Base-by-base conservation (phyloP, 2,329 filamentous ascomycete genomes). In the Talaromyces sp. region DNA sequence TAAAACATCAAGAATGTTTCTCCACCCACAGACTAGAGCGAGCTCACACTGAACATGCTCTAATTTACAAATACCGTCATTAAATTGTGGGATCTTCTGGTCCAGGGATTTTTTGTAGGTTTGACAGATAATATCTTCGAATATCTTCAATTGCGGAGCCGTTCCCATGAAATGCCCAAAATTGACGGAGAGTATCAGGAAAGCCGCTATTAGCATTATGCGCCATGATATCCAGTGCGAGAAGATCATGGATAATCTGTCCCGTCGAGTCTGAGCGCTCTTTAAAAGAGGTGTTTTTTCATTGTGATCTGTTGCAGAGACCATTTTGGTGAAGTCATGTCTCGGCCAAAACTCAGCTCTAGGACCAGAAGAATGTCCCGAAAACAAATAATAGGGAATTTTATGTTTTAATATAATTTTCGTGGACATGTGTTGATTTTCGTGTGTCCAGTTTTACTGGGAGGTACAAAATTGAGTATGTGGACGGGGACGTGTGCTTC, bases 31-130 rank as follows among this genome's bases (percentile, higher is more conserved):
- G 7, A 73, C 43, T 11, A 72, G 52, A 17, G 71, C 71, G 53
- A 72, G 55, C 55, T 73, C 70, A n/a, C 63, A 67, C 54, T 73
- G 71, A 9, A 73, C 69, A 17, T 58, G 58, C 27, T 70, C 70
- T 8, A 69, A 67, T 64, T 73, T 73, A 50, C 71, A 73, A 29
- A 58, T 32, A 9, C 58, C 58, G 0, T 61, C 62, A 49, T 57
- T 11, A 6, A 58, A 27, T 59, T 29, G 14, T 4, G 14, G 1
- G 17, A 4, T 17, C 32, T 26, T 21, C 27, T 55, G 21, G 26
- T 49, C 24, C 14, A 61, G 31, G 1, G 55, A 58, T 24, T 21
- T 49, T 19, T 54, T 17, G 11, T 61, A 46, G 17, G 50, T 58
- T 8, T 62, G 63, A 51, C 70, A 70, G 53, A 71, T 67, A 49